A percentile compares a stretch with the other conserved stretches of the same genome.
Conservation (phyloP, 306 rosid genomes). For the Begonia peltatifolia region DNA sequence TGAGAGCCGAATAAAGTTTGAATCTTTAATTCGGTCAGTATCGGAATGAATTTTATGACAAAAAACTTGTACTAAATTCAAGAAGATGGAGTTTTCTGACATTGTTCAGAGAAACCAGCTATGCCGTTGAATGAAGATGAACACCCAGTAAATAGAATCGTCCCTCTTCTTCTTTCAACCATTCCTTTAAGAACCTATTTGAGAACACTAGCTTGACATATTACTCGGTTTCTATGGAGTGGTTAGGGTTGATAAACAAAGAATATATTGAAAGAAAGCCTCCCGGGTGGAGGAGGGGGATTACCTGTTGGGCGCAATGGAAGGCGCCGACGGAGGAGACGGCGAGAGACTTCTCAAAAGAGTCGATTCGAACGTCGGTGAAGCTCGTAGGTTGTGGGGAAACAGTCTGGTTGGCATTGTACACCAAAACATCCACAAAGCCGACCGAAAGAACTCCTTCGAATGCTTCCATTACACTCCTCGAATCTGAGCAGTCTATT, state of each 20-base stretch:
- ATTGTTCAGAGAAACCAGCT: constrained; percentile 63
- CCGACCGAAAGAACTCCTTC: constrained; percentile 82
- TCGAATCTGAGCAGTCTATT: constrained; percentile 78
- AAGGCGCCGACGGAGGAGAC: constrained; percentile 85
- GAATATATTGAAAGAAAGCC: too few relatives aligned
- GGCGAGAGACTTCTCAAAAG: constrained; percentile 62
- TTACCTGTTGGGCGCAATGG: constrained; percentile 88
- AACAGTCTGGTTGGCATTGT: constrained; percentile 51
- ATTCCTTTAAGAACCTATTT: constrained; percentile 65
- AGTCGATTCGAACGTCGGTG: constrained; percentile 35
- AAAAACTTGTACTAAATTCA: not conserved
- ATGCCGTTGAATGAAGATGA: constrained; percentile 72
- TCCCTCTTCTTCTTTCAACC: constrained; percentile 90
- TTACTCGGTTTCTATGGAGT: not conserved
- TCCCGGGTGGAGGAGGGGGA: too few relatives aligned
- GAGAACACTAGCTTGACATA: too few relatives aligned
- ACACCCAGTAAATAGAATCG: constrained; percentile 82
- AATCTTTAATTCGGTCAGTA: too few relatives aligned
- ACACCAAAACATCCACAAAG: constrained; percentile 71
- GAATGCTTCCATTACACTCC: constrained; percentile 78
- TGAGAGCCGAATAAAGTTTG: constrained; percentile 9
- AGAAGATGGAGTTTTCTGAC: constrained; percentile 18
- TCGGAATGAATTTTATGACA: too few relatives aligned
- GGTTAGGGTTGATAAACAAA: not conserved
- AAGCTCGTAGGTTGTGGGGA: constrained; percentile 33